phyloP scores from a whole-genome alignment of 2,329 filamentous ascomycete species.

The Cryphonectria japonica region DNA sequence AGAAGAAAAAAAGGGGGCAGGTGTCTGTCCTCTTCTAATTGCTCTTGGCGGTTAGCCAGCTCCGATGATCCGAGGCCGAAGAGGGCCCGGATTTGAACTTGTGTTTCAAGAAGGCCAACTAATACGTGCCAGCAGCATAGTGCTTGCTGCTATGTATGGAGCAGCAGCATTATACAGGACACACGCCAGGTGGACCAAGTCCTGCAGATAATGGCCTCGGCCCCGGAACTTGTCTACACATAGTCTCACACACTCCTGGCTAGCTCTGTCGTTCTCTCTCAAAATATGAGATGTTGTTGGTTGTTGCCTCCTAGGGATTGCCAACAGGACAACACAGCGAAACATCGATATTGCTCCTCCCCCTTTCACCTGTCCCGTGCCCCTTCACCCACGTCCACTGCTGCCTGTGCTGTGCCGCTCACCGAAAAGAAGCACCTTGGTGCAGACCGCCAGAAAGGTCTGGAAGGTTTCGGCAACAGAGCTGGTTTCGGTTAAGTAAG shows the following conservation, averaged over 20 bases:
- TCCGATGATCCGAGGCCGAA: constrained; percentile 2
- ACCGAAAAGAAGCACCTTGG: background rate
- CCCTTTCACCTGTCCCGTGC: background rate
- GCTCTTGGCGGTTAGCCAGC: background rate
- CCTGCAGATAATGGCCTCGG: too few relatives aligned
- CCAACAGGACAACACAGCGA: background rate
- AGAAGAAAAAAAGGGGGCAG: background rate
- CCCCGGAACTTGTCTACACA: too few relatives aligned
- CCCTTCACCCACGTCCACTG: background rate
- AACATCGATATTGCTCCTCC: background rate
- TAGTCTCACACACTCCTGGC: too few relatives aligned
- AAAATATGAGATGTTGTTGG: background rate
- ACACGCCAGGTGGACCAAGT: background rate
- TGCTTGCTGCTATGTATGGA: background rate
- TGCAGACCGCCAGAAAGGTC: constrained; percentile 1
- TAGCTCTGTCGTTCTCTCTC: too few relatives aligned
- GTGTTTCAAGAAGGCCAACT: background rate
- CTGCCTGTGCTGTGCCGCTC: background rate
- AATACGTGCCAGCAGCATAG: background rate
- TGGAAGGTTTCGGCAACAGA: background rate
- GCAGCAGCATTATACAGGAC: background rate
- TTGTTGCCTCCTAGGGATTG: background rate
- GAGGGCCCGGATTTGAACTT: background rate
- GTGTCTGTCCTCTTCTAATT: background rate
- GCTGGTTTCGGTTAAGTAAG: constrained; percentile 4